These are phyloP conservation scores for Malus hybrid DNA, from an alignment of 331 rosid species.

Conservation along the genomic window DNA sequence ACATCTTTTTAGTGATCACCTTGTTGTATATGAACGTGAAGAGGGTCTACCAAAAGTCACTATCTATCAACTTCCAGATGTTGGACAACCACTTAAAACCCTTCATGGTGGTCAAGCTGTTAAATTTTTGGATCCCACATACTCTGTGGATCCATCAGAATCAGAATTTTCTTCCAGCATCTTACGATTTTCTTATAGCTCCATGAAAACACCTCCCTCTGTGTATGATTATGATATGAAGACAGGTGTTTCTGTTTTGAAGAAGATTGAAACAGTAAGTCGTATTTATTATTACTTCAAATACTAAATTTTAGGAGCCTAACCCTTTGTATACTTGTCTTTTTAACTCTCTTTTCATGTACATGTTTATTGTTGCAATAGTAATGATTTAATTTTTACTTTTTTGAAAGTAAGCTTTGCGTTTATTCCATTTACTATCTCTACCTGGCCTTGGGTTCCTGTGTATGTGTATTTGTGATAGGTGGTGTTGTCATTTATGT, in stretches of 20 bases:
- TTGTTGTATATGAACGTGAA: slow-evolving; percentile 70
- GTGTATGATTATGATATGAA: slow-evolving; percentile 90
- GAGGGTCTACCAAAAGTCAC: slow-evolving; percentile 72
- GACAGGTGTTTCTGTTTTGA: slow-evolving; percentile 52
- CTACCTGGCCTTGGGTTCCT: not conserved
- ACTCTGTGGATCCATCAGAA: slow-evolving; percentile 44
- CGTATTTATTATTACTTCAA: slow-evolving; percentile 10
- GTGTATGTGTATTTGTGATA: not conserved
- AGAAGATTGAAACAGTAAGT: slow-evolving; percentile 77
- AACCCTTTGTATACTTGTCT: not conserved
- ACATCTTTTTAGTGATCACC: slow-evolving; percentile 61
- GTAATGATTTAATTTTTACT: not conserved
- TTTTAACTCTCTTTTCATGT: not conserved
- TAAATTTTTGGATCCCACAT: slow-evolving; percentile 64
- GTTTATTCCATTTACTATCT: not conserved
- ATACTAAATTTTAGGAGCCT: not conserved
- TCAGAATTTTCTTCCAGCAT: slow-evolving; percentile 68
- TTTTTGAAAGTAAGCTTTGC: not conserved
- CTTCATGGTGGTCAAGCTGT: slow-evolving; percentile 61
- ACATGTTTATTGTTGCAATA: not conserved
- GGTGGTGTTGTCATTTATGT: slow-evolving; percentile 3
- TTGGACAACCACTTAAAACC: slow-evolving; percentile 51
- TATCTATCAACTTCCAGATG: slow-evolving; percentile 62
- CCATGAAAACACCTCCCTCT: slow-evolving; percentile 76
- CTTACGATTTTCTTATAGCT: slow-evolving; percentile 72